phyloP scores from a whole-genome alignment of 2,329 filamentous ascomycete genomes.

The Colletotrichum paranaense region DNA sequence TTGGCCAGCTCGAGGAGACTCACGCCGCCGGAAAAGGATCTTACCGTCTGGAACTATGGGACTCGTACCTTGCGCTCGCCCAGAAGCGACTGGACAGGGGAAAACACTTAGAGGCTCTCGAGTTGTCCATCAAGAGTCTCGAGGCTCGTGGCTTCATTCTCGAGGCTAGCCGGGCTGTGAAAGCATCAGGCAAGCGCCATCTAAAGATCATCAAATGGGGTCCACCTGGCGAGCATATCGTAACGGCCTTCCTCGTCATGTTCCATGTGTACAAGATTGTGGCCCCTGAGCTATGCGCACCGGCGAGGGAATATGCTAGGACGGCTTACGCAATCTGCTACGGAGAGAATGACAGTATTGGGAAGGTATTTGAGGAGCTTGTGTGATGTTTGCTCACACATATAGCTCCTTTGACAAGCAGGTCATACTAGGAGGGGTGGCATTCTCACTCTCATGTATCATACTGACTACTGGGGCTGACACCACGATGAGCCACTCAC shows the following conservation, averaged over 20 bases:
- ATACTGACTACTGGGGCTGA: too few relatives aligned
- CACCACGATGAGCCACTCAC: too few relatives aligned
- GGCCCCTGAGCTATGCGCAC: conserved; percentile 39
- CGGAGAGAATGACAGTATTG: conserved; percentile 39
- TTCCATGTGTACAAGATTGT: conserved; percentile 35
- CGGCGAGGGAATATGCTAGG: conserved; percentile 36
- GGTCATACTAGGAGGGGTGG: not conserved
- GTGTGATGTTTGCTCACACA: not conserved
- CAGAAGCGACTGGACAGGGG: not conserved
- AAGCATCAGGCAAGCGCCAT: not conserved
- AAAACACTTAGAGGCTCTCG: conserved; percentile 30
- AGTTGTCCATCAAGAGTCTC: conserved; percentile 39
- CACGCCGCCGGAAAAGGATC: conserved; percentile 11
- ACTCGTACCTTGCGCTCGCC: conserved; percentile 37
- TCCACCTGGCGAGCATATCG: not conserved
- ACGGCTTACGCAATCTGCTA: conserved; percentile 40
- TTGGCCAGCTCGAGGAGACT: conserved; percentile 41
- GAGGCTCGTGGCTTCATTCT: conserved; percentile 42
- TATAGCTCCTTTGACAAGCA: not conserved
- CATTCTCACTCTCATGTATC: too few relatives aligned
- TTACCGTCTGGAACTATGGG: conserved; percentile 38
- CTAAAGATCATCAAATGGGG: conserved; percentile 42
- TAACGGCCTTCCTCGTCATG: conserved; percentile 35
- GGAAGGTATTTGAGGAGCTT: not conserved
- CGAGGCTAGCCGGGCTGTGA: conserved; percentile 16